Conservation (phyloP, 257 asterid genomes). For the Ehretia macrophylla region DNA sequence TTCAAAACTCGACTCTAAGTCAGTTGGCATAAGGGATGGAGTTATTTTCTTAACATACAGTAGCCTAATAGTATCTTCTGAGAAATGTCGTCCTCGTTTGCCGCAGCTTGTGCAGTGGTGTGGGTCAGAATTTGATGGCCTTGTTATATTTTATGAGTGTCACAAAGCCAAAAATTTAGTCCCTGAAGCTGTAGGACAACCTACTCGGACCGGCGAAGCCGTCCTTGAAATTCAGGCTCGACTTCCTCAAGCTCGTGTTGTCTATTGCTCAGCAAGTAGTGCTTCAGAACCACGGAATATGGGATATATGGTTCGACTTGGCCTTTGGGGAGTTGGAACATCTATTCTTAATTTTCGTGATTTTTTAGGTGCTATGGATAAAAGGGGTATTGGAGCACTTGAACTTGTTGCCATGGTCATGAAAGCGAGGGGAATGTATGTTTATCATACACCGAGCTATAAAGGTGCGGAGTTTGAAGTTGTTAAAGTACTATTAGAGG, state of each 20-base stretch:
- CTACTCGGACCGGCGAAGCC: constrained; percentile 97
- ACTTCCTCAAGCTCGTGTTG: constrained; percentile 95
- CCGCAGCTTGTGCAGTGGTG: constrained; percentile 96
- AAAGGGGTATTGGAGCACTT: constrained; percentile 99
- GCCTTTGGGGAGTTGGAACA: constrained; percentile 99
- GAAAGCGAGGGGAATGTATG: constrained; percentile 99
- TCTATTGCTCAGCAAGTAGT: constrained; percentile 99
- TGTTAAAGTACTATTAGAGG: constrained; percentile 85
- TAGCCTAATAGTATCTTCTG: constrained; percentile 99
- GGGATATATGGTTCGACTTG: constrained; percentile 99
- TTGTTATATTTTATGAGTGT: constrained; percentile 94
- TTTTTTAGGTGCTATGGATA: constrained; percentile 92
- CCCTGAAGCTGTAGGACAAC: constrained; percentile 95
- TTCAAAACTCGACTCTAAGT: constrained; percentile 90
- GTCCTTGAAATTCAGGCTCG: constrained; percentile 98
- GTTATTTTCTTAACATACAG: constrained; percentile 93
- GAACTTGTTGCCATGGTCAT: constrained; percentile 99
- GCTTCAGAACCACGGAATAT: constrained; percentile 99
- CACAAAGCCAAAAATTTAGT: constrained; percentile 98
- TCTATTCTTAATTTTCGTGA: constrained; percentile 73
- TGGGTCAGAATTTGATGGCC: constrained; percentile 78
- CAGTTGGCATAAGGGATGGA: constrained; percentile 83
- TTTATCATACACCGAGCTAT: constrained; percentile 97
- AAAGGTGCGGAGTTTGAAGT: constrained; percentile 94
- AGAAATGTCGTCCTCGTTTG: constrained; percentile 89